Base-by-base conservation (phyloP, 2,329 filamentous ascomycete species). In the Exophiala lecanii-corni region DNA sequence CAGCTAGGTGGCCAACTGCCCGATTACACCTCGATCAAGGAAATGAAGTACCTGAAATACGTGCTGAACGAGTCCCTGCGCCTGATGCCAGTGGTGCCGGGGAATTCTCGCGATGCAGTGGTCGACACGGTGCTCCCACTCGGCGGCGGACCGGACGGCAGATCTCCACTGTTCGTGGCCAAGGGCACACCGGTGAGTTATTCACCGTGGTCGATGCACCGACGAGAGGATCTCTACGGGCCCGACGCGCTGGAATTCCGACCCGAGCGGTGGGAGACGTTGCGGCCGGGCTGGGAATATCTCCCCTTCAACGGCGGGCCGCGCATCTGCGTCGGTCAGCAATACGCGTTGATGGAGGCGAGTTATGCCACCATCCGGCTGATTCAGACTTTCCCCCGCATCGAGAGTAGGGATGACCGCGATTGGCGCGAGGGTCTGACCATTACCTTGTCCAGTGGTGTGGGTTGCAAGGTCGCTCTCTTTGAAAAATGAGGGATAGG, bases 381-480 rank as follows among this genome's bases (percentile, higher is more conserved):
- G 53, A 78, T 89, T 57, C 86, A 91, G 69, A 71, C 75, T 15
- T 92, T 84, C 59, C 77, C 81, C 38, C 65, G 73, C 9, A 70
- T 88, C 6, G 76, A 80, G 57, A 61, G 50, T 40, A 43, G 53
- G 7, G 54, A 56, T 34, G 31, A 43, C 6, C 32, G 46, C 23
- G 47, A 50, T 36, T 56, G 54, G 54, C 40, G 50, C 85, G 84
- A 58, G 87, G 94, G 42, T 71, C 78, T n/a, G 92, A 91, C 74
- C 86, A 72, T 52, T 89, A 87, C 70, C 81, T 84, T 0, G 83
- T 86, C 47, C 92, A 94, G 70, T 84, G 84, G 0, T 85, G 87
- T 9, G 74, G 82, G 39, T 88, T 89, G 43, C 36, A 51, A 51
- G 35, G 50, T 53, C 5, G 47, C 50, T 3, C 36, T 53, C 13